phyloP scores from a whole-genome alignment of 78 protist genomes.

The Dictyostelium purpureum region DNA sequence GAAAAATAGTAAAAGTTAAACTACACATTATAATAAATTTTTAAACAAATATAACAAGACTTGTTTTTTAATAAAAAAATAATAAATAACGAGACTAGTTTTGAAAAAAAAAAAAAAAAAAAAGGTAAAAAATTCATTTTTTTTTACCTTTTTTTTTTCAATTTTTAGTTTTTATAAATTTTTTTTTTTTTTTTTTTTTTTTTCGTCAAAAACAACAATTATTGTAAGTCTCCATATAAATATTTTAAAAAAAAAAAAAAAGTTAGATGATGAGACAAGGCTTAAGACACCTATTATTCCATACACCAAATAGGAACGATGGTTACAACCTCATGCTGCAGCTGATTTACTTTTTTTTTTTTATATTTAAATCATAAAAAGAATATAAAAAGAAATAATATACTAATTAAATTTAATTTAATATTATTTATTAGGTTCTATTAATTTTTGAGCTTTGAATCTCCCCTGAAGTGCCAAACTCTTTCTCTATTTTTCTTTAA shows the following conservation, averaged over 20 bases:
- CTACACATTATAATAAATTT: too few species aligned
- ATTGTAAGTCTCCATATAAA: background rate
- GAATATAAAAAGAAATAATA: too few species aligned
- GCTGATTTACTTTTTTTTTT: background rate
- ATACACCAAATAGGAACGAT: background rate
- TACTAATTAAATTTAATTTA: too few species aligned
- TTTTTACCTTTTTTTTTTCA: background rate
- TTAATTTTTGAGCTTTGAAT: too few species aligned
- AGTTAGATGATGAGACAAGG: background rate
- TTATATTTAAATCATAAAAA: too few species aligned
- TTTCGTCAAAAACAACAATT: background rate
- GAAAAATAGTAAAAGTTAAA: too few species aligned
- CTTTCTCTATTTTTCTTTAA: background rate
- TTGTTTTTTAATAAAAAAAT: background rate
- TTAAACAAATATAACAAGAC: too few species aligned
- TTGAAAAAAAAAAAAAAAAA: background rate
- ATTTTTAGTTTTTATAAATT: background rate
- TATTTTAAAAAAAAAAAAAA: background rate
- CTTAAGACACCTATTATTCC: conserved; percentile 14
- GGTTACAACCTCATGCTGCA: conserved; percentile 19
- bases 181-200: conserved; percentile 4
- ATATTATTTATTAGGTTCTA: too few species aligned
- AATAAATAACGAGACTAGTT: background rate
- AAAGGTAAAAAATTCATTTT: background rate
- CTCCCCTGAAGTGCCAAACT: too few species aligned